Base-by-base conservation (phyloP, 768 basidiomycete genomes). In the Hygrophoropsis aurantiaca region DNA sequence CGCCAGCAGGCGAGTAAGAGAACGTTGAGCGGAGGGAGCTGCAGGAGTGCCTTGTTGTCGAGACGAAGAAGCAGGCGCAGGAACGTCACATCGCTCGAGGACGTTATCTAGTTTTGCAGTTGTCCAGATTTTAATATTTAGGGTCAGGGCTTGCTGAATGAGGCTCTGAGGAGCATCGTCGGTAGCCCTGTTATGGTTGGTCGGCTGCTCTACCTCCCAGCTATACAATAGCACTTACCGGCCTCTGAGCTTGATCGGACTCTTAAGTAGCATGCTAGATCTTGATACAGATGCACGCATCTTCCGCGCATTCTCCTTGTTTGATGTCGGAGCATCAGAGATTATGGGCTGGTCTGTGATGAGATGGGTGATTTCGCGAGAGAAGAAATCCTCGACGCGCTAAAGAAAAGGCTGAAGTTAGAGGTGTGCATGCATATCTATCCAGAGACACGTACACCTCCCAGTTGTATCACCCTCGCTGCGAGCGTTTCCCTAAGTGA, bases 341-440 rank as follows among this genome's bases (percentile, higher is more conserved):
- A 73, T 67, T 42, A 67, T 52, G 26, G 70, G 61, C 45, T 74
- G 73, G 57, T 87, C 78, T 44, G 87, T 89, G 60, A 95, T 84
- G 52, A 97, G 76, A 69, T 98, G 95, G 0, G 93, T 94, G 20
- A 95, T 81, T 40, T 82, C 77, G 40, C 77, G 82, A 24, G 88
- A 90, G 66, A 97, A 94, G 75, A 97, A 97, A 51, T 84, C 79
- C 41, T 95, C 91, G 46, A 92, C 79, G 46, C 74, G 75, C 97
- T 98, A 58, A 27, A 49, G 16, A 42, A 36, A 40, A 34, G 13
- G n/a, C n/a, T n/a, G n/a, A n/a, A n/a, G 36, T 42, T 42, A 44
- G 20, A 41, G 35, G 49, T 50, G n/a, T 26, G 16, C 21, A 34
- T 13, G 26, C 34, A 40, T 15, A 19, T 33, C 43, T 21, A 32